Percentiles rank a stretch among this genome's conserved stretches.
phyloP scores from a whole-genome alignment of 2,329 filamentous ascomycete species.

The Eutypella sp. region DNA sequence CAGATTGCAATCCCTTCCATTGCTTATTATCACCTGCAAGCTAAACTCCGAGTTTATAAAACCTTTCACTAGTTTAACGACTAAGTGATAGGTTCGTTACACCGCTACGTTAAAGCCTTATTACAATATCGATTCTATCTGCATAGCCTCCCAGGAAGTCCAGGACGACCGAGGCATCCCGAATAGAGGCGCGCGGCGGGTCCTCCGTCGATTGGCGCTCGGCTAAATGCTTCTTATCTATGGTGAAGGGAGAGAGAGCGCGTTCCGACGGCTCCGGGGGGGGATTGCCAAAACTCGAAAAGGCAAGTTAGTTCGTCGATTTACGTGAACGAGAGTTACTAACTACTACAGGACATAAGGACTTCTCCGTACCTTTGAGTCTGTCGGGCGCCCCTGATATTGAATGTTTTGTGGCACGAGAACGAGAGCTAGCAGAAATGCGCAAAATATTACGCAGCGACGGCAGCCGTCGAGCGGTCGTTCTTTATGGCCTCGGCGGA shows the following conservation, averaged over 20 bases:
- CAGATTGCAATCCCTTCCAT: too few relatives aligned
- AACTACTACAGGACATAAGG: conserved; percentile 15
- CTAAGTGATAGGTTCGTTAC: too few relatives aligned
- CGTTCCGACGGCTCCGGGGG: not conserved
- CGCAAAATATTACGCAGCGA: conserved; percentile 19
- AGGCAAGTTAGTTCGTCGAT: conserved; percentile 4
- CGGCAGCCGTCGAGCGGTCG: conserved; percentile 14
- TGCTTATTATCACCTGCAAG: too few relatives aligned
- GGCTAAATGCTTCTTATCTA: not conserved
- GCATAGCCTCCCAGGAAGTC: too few relatives aligned
- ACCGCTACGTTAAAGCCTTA: too few relatives aligned
- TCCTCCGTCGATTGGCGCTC: too few relatives aligned
- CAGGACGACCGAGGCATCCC: too few relatives aligned
- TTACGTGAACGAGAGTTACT: conserved; percentile 3
- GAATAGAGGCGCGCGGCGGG: too few relatives aligned
- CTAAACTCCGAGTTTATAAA: too few relatives aligned
- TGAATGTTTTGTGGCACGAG: conserved; percentile 26
- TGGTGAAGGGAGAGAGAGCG: not conserved
- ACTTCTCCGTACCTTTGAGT: conserved; percentile 25
- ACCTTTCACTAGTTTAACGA: too few relatives aligned
- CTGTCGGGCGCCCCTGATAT: conserved; percentile 20
- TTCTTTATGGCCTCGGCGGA: conserved; percentile 14
- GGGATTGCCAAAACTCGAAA: conserved; percentile 2
- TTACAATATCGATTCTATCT: too few relatives aligned
- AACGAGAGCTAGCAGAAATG: conserved; percentile 26